Conservation (phyloP, 148 eudicot species). For the Nyssa sinensis region DNA sequence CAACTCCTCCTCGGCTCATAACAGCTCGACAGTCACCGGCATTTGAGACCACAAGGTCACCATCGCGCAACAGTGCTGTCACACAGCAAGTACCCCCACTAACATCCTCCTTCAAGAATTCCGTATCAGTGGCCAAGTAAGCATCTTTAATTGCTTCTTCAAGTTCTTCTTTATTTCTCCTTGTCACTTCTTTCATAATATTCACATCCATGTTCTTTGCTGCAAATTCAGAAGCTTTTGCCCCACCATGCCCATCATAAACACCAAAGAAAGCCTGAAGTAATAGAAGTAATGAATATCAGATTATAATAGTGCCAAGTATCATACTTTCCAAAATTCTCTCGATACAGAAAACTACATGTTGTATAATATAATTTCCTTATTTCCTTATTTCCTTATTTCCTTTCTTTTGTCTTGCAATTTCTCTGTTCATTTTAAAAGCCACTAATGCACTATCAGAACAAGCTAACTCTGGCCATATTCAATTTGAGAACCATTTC, state of each 20-base stretch:
- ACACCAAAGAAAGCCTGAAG: conserved; percentile 61
- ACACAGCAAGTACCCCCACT: conserved; percentile 59
- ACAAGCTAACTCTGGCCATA: too few relatives aligned
- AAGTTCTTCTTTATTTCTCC: conserved; percentile 17
- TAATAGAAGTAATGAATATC: not conserved
- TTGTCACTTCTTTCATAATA: conserved; percentile 39
- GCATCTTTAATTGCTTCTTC: conserved; percentile 43
- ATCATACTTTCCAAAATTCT: not conserved
- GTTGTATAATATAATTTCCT: too few relatives aligned
- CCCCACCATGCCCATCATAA: conserved; percentile 79
- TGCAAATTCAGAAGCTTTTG: conserved; percentile 64
- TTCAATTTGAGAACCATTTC: too few relatives aligned
- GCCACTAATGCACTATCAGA: too few relatives aligned
- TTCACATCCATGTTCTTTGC: conserved; percentile 44
- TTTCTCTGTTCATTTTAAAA: too few relatives aligned
- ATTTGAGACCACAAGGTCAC: conserved; percentile 52
- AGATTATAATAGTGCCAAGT: not conserved
- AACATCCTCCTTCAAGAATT: conserved; percentile 41
- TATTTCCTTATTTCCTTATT: too few relatives aligned
- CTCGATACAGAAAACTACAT: too few relatives aligned
- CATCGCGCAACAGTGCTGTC: conserved; percentile 45
- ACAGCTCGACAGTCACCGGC: conserved; percentile 79
- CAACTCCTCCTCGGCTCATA: conserved; percentile 51
- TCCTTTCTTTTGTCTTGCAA: too few relatives aligned
- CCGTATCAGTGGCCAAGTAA: conserved; percentile 45